Percentiles rank a stretch among this genome's conserved stretches.
phyloP scores from a whole-genome alignment of 2,329 filamentous ascomycete genomes.

The Alternaria brassicicola region DNA sequence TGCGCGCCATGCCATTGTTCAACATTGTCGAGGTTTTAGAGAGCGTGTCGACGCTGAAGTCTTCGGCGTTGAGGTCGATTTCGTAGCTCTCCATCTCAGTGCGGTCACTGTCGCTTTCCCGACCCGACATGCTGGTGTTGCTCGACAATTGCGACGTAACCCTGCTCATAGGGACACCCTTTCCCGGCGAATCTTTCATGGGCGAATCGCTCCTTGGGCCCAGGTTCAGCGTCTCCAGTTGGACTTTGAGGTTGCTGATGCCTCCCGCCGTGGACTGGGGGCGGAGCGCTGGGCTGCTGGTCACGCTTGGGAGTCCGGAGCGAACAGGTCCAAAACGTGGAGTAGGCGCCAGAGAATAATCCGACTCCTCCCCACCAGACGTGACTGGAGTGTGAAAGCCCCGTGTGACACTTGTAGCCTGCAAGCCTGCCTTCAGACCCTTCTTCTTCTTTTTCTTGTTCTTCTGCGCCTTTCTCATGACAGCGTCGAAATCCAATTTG shows the following conservation, averaged over 20 bases:
- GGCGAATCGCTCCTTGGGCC: slow-evolving; percentile 62
- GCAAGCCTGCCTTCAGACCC: slow-evolving; percentile 35
- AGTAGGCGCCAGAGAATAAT: slow-evolving; percentile 52
- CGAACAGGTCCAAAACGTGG: slow-evolving; percentile 50
- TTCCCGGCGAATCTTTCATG: slow-evolving; percentile 59
- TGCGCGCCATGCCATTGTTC: slow-evolving; percentile 65
- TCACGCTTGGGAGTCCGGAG: slow-evolving; percentile 56
- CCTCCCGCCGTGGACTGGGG: slow-evolving; percentile 65
- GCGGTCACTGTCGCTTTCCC: slow-evolving; percentile 67
- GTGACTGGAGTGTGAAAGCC: slow-evolving; percentile 59
- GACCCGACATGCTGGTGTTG: slow-evolving; percentile 61
- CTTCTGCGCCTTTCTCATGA: slow-evolving; percentile 48
- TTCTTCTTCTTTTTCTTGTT: slow-evolving; percentile 49
- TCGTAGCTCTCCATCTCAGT: slow-evolving; percentile 85
- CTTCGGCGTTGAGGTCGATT: slow-evolving; percentile 79
- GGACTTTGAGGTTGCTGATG: slow-evolving; percentile 80
- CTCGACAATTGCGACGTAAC: slow-evolving; percentile 56
- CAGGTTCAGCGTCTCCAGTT: slow-evolving; percentile 79
- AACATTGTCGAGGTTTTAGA: slow-evolving; percentile 44
- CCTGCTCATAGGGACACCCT: slow-evolving; percentile 44
- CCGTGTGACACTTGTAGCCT: slow-evolving; percentile 48
- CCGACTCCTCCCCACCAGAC: slow-evolving; percentile 63
- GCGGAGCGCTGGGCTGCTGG: slow-evolving; percentile 60
- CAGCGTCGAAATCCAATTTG: slow-evolving; percentile 48
- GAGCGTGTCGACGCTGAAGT: slow-evolving; percentile 72